Evolutionary conservation across 352 stramenopile genomes (phyloP).

Genomic region (Peronospora tabacina): DNA sequence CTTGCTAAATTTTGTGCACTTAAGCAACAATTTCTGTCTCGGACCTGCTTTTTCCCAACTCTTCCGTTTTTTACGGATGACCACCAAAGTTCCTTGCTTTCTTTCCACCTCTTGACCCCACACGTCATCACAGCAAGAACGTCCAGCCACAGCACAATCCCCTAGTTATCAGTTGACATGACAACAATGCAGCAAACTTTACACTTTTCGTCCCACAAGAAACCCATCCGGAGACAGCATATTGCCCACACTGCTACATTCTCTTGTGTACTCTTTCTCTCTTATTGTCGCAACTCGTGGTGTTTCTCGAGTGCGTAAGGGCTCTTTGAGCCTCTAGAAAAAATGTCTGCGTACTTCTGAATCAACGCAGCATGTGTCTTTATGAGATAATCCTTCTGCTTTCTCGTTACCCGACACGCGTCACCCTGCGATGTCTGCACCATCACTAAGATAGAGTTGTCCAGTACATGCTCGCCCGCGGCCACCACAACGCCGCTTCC

Average conservation of each 20-base stretch:
- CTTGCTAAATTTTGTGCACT: background rate
- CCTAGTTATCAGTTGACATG: background rate
- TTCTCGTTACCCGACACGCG: conserved; percentile 35
- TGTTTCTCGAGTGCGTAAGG: conserved; percentile 70
- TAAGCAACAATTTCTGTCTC: background rate
- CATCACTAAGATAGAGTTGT: conserved; percentile 70
- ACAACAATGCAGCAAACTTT: background rate
- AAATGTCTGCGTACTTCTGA: conserved; percentile 69
- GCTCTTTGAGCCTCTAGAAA: conserved; percentile 58
- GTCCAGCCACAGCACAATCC: conserved; percentile 1
- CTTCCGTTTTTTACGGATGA: no score
- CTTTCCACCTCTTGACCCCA: background rate
- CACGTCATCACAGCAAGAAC: conserved; percentile 1
- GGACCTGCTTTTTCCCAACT: no score
- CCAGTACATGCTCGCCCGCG: conserved; percentile 45
- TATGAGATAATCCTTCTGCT: conserved; percentile 61
- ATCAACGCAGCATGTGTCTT: conserved; percentile 47
- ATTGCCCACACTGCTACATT: background rate
- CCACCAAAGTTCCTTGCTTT: no score
- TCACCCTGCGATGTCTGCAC: conserved; percentile 31
- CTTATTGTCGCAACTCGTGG: conserved; percentile 47
- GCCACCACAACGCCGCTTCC: conserved; percentile 71
- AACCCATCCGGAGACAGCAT: background rate
- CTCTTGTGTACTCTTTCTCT: conserved; percentile 1
- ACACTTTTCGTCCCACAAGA: background rate